Evolutionary conservation across 2,329 filamentous ascomycete genomes (phyloP).

Genomic region (Clonostachys chloroleuca): DNA sequence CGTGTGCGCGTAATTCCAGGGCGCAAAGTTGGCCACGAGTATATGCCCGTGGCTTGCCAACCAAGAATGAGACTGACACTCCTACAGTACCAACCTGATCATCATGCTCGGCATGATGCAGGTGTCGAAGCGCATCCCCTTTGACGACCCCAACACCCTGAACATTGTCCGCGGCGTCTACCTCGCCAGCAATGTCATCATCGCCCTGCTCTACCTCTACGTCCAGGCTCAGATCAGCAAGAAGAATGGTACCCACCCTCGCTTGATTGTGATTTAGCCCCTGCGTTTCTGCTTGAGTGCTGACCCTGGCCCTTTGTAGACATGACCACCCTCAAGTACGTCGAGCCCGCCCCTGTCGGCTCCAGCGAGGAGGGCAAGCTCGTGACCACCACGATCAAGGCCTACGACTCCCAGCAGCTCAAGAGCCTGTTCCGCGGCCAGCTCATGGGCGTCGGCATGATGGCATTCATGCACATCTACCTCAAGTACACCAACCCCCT

Average conservation of each 20-base stretch:
- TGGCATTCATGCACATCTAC: constrained; percentile 98
- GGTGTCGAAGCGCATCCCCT: constrained; percentile 91
- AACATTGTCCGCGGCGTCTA: constrained; percentile 52
- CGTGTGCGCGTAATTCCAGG: constrained; percentile 2
- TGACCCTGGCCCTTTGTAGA: constrained; percentile 48
- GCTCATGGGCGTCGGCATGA: constrained; percentile 96
- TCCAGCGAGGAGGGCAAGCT: constrained; percentile 93
- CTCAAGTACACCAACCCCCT: constrained; percentile 99
- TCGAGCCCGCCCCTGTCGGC: constrained; percentile 91
- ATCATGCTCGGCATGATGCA: constrained; percentile 99
- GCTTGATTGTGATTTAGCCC: neutral
- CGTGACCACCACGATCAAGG: constrained; percentile 92
- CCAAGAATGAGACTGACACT: constrained; percentile 14
- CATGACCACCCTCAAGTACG: constrained; percentile 96
- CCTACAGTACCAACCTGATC: constrained; percentile 76
- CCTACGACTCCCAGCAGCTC: constrained; percentile 87
- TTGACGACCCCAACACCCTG: constrained; percentile 71
- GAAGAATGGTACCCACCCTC: constrained; percentile 75
- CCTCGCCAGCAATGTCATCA: constrained; percentile 69
- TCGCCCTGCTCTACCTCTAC: constrained; percentile 79
- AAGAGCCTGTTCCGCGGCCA: constrained; percentile 83
- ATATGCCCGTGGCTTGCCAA: neutral
- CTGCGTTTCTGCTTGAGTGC: neutral
- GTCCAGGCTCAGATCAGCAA: constrained; percentile 82
- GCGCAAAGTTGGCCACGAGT: constrained; percentile 6